These are phyloP conservation scores for Leptodermis oblonga DNA, from an alignment of 257 asterid genomes.

Conservation along the genomic window DNA sequence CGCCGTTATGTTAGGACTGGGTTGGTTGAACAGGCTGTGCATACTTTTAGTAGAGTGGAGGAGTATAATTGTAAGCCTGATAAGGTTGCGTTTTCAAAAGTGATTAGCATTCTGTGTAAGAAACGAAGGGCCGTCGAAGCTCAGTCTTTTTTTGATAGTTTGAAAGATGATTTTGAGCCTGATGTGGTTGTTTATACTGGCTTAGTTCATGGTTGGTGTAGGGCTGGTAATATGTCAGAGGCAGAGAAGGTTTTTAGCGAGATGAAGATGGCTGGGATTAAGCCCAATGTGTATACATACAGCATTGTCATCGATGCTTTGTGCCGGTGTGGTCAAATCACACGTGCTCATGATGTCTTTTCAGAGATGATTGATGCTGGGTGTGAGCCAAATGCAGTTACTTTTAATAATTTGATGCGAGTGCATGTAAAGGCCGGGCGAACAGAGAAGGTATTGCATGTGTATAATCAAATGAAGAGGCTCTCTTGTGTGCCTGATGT, in stretches of 20 bases:
- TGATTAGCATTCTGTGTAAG: conserved; percentile 59
- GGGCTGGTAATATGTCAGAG: conserved; percentile 59
- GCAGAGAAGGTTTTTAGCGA: conserved; percentile 74
- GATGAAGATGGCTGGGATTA: conserved; percentile 62
- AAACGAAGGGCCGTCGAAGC: conserved; percentile 76
- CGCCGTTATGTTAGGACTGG: conserved; percentile 85
- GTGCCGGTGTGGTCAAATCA: conserved; percentile 83
- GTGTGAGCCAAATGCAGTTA: conserved; percentile 64
- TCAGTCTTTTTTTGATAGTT: conserved; percentile 70
- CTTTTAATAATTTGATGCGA: conserved; percentile 79
- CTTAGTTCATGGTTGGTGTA: conserved; percentile 86
- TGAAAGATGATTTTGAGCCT: conserved; percentile 60
- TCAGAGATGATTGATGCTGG: conserved; percentile 80
- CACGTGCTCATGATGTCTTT: conserved; percentile 88
- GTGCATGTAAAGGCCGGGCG: conserved; percentile 91
- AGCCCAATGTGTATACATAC: conserved; percentile 70
- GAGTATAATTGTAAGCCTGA: conserved; percentile 76
- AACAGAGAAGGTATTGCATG: conserved; percentile 80
- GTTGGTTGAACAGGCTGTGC: conserved; percentile 70
- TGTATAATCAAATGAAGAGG: conserved; percentile 83
- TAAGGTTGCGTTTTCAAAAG: conserved; percentile 50
- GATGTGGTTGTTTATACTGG: conserved; percentile 83
- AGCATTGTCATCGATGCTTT: conserved; percentile 79
- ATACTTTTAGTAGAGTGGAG: conserved; percentile 72
- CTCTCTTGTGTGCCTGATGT: conserved; percentile 66